Percentiles rank a stretch among this genome's conserved stretches.
phyloP scores from a whole-genome alignment of 129 eudicot species.

The Calendula officinalis region DNA sequence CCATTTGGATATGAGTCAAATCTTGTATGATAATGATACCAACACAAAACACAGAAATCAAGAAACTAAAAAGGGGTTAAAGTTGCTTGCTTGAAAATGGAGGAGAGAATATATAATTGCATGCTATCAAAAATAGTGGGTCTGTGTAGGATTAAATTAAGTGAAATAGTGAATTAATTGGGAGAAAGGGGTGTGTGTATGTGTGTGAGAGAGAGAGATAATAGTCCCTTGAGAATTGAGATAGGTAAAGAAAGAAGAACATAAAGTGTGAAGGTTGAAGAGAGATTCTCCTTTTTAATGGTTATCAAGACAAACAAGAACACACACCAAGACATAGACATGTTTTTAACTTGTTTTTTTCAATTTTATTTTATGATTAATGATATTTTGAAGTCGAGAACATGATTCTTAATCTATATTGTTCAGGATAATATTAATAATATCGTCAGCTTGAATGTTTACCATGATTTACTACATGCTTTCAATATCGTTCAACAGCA shows the following conservation, averaged over 20 bases:
- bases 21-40: conserved; percentile 29
- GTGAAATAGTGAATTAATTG: conserved; percentile 30
- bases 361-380: too few relatives aligned
- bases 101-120: conserved; percentile 47
- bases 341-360: not conserved
- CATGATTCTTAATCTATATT: too few relatives aligned
- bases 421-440: too few relatives aligned
- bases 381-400: too few relatives aligned
- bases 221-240: conserved; percentile 30
- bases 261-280: conserved; percentile 29
- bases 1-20: conserved; percentile 39
- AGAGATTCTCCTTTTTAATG: conserved; percentile 27
- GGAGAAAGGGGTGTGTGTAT: conserved; percentile 23
- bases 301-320: conserved; percentile 26
- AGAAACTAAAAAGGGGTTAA: conserved; percentile 41
- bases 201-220: conserved; percentile 1
- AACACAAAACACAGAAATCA: conserved; percentile 46
- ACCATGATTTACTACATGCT: too few relatives aligned
- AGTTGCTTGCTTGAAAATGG: conserved; percentile 57
- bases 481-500: too few relatives aligned
- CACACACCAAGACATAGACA: conserved; percentile 24
- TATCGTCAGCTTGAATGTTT: too few relatives aligned
- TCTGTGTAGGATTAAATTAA: conserved; percentile 36
- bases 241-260: conserved; percentile 4
- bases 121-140: conserved; percentile 35